Conservation (phyloP, 2,329 filamentous ascomycete species). For the Geosmithia flava region DNA sequence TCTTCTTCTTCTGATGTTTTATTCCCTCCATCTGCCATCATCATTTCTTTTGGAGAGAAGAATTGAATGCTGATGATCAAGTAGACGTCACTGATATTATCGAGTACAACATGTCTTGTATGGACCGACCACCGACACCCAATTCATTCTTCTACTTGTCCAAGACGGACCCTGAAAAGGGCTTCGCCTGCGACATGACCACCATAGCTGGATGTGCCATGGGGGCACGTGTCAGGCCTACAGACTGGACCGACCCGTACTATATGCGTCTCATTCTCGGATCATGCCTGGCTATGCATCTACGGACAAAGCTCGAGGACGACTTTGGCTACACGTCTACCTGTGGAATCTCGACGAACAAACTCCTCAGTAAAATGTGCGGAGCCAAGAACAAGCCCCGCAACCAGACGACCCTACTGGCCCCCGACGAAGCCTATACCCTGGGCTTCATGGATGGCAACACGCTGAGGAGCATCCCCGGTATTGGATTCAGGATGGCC, state of each 20-base stretch:
- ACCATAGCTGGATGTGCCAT: constrained; percentile 48
- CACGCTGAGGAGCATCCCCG: constrained; percentile 70
- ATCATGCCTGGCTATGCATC: constrained; percentile 66
- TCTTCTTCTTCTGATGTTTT: not conserved
- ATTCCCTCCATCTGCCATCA: not conserved
- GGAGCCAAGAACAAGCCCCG: constrained; percentile 79
- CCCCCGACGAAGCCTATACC: constrained; percentile 45
- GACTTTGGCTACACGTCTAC: constrained; percentile 78
- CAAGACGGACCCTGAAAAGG: constrained; percentile 59
- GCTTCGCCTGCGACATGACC: constrained; percentile 69
- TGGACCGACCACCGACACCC: constrained; percentile 53
- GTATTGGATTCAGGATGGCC: constrained; percentile 62
- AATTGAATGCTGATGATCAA: constrained; percentile 21
- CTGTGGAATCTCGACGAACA: constrained; percentile 79
- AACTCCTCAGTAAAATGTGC: constrained; percentile 73
- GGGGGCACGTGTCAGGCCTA: constrained; percentile 10
- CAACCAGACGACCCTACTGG: constrained; percentile 73
- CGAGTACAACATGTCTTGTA: constrained; percentile 61
- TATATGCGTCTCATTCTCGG: constrained; percentile 58
- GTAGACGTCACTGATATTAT: constrained; percentile 75
- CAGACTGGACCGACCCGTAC: constrained; percentile 20
- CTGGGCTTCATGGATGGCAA: constrained; percentile 61
- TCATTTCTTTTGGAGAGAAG: not conserved
- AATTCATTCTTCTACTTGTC: constrained; percentile 74
- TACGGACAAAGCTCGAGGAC: constrained; percentile 61